Evolutionary conservation across 2,329 filamentous ascomycete genomes (phyloP).

Genomic region (Claviceps digitariae): DNA sequence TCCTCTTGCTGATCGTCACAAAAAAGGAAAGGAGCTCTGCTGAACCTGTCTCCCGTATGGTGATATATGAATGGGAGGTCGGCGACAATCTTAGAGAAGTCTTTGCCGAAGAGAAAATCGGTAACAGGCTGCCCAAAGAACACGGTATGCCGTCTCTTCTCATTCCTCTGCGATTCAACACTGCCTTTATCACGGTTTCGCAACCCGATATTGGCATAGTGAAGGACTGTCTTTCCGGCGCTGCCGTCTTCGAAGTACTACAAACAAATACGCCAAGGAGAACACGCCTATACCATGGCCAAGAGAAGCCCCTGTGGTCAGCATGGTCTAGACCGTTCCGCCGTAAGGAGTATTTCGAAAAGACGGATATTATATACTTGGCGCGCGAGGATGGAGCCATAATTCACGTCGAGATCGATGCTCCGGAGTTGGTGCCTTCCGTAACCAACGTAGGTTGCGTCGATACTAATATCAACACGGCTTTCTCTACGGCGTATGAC

Average conservation of each 20-base stretch:
- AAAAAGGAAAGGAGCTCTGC: constrained; percentile 22
- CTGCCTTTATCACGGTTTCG: constrained; percentile 57
- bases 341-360: constrained; percentile 44
- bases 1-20: constrained; percentile 56
- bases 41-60: constrained; percentile 30
- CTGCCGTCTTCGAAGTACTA: constrained; percentile 33
- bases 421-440: constrained; percentile 38
- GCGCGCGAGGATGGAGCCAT: constrained; percentile 79
- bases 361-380: constrained; percentile 69
- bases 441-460: constrained; percentile 46
- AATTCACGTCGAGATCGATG: constrained; percentile 55
- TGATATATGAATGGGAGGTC: constrained; percentile 48
- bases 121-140: constrained; percentile 35
- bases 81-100: constrained; percentile 33
- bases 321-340: constrained; percentile 73
- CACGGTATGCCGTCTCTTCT: constrained; percentile 53
- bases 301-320: constrained; percentile 53
- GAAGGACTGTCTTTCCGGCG: constrained; percentile 38
- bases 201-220: constrained; percentile 44
- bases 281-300: constrained; percentile 34
- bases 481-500: constrained; percentile 64
- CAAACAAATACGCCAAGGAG: constrained; percentile 25
- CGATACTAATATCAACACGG: constrained; percentile 64
- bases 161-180: constrained; percentile 57
- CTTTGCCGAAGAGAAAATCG: constrained; percentile 32